phyloP scores from a whole-genome alignment of 148 eudicot genomes.

The Persicaria maculosa region DNA sequence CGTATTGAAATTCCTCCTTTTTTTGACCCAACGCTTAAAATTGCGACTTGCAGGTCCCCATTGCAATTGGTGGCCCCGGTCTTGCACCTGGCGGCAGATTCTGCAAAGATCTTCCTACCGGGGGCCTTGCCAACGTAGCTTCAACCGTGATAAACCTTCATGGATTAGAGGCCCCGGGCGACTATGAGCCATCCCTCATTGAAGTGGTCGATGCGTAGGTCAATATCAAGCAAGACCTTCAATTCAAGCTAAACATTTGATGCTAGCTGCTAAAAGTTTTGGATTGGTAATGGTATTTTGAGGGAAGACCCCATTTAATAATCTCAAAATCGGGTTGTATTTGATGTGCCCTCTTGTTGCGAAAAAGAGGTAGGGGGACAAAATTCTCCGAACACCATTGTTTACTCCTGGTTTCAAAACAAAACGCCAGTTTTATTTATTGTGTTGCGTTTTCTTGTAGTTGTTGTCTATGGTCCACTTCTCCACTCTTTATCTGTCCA shows the following conservation, averaged over 20 bases:
- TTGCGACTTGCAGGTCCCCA: slow-evolving; percentile 48
- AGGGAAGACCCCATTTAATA: too few relatives aligned
- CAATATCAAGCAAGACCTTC: not conserved
- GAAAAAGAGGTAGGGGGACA: not conserved
- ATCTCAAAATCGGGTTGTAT: too few relatives aligned
- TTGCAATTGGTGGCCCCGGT: slow-evolving; percentile 96
- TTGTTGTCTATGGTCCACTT: too few relatives aligned
- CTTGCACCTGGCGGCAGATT: slow-evolving; percentile 71
- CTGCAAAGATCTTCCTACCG: slow-evolving; percentile 69
- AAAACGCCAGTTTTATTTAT: not conserved
- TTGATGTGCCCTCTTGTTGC: too few relatives aligned
- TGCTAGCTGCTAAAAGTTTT: not conserved
- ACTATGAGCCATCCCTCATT: slow-evolving; percentile 77
- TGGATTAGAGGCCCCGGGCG: slow-evolving; percentile 73
- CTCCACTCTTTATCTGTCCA: too few relatives aligned
- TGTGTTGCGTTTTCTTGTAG: not conserved
- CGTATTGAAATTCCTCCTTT: not conserved
- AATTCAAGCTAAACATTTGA: not conserved
- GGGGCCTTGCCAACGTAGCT: slow-evolving; percentile 91
- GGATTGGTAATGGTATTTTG: too few relatives aligned
- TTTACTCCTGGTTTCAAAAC: not conserved
- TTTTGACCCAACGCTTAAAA: not conserved
- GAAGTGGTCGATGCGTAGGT: slow-evolving; percentile 39
- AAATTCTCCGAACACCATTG: not conserved
- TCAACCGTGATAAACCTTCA: slow-evolving; percentile 90